phyloP scores from a whole-genome alignment of 2,329 filamentous ascomycete genomes.

The Cephalotrichum gorgonifer region DNA sequence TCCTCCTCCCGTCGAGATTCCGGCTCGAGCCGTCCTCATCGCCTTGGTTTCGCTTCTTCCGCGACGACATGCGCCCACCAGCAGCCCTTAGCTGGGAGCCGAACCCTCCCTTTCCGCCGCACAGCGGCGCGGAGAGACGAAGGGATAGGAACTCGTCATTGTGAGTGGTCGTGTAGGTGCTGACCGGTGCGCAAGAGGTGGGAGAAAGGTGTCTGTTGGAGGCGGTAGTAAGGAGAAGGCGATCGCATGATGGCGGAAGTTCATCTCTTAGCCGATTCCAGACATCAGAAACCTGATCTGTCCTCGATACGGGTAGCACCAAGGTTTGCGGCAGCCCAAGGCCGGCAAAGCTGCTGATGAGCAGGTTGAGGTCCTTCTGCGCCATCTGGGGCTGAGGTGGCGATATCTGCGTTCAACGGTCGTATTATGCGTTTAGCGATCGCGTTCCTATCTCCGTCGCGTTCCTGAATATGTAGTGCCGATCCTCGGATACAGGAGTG shows the following conservation, averaged over 20 bases:
- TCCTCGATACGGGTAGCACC: constrained; percentile 58
- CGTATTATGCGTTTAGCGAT: no score
- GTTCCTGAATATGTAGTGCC: no score
- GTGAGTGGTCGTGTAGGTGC: constrained; percentile 45
- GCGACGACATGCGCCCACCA: constrained; percentile 95
- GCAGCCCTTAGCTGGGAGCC: constrained; percentile 94
- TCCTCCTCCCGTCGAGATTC: constrained; percentile 80
- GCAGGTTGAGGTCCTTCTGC: constrained; percentile 58
- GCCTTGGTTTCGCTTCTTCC: constrained; percentile 72
- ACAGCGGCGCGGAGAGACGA: constrained; percentile 67
- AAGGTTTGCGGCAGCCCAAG: constrained; percentile 75
- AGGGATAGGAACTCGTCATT: constrained; percentile 68
- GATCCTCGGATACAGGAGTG: not conserved
- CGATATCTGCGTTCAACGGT: not conserved
- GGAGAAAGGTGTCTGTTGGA: constrained; percentile 60
- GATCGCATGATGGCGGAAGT: constrained; percentile 39
- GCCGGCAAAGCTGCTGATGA: constrained; percentile 77
- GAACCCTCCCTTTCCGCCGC: constrained; percentile 95
- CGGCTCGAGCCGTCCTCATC: constrained; percentile 85
- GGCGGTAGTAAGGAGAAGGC: constrained; percentile 71
- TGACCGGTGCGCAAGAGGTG: constrained; percentile 43
- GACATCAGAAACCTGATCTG: constrained; percentile 58
- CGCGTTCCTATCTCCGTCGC: no score
- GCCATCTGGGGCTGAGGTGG: constrained; percentile 33
- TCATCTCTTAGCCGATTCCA: constrained; percentile 51